phyloP scores from a whole-genome alignment of 1,284 basidiomycete genomes.

The Leucoagaricus sp. region DNA sequence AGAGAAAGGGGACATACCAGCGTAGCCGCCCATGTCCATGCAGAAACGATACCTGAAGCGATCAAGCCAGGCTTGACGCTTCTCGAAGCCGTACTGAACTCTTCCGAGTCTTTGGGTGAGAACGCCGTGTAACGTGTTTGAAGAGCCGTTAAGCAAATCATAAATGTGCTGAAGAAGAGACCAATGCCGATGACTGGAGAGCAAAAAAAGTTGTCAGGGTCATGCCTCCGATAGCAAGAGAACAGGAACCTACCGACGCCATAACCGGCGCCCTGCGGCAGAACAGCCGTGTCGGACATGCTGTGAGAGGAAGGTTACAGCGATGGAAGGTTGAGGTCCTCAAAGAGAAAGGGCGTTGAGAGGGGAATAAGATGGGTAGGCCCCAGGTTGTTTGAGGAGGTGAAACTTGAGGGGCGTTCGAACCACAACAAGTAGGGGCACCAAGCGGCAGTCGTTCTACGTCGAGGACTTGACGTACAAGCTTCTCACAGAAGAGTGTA shows the following conservation, averaged over 20 bases:
- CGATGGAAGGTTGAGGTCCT: not conserved
- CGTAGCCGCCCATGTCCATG: constrained; percentile 85
- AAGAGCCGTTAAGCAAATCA: constrained; percentile 69
- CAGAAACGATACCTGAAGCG: constrained; percentile 85
- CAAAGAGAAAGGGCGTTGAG: not conserved
- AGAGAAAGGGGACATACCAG: constrained; percentile 42
- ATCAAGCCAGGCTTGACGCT: constrained; percentile 89
- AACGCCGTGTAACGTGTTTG: constrained; percentile 75
- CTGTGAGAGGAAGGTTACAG: not conserved
- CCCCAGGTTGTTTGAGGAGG: too few relatives aligned
- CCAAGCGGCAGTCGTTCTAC: not conserved
- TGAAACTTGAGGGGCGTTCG: too few relatives aligned
- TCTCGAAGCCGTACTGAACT: constrained; percentile 82
- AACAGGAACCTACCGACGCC: constrained; percentile 69
- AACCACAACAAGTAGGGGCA: not conserved
- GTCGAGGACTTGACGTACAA: not conserved
- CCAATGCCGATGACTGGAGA: constrained; percentile 60
- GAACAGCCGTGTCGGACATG: constrained; percentile 36
- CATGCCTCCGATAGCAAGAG: not conserved
- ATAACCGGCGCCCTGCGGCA: constrained; percentile 77
- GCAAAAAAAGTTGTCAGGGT: not conserved
- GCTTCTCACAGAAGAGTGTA: not conserved
- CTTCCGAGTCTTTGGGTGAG: constrained; percentile 72
- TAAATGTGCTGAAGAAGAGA: constrained; percentile 79
- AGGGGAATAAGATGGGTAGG: too few relatives aligned